These are phyloP conservation scores for Neobulgaria alba DNA, from an alignment of 2,329 filamentous ascomycete species.

Conservation along the genomic window DNA sequence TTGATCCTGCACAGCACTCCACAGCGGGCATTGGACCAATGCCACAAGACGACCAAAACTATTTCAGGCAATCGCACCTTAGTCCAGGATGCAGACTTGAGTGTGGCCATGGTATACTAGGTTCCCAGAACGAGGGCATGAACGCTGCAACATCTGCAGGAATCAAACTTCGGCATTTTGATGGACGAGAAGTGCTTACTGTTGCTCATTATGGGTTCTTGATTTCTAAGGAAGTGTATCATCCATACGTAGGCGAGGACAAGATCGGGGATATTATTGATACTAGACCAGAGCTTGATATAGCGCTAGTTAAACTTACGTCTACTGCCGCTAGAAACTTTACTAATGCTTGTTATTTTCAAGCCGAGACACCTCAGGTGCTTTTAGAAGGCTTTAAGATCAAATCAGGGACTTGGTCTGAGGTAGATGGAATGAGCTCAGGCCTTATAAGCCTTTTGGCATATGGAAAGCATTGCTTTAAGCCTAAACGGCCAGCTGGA, in stretches of 20 bases:
- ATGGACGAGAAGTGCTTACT: slow-evolving; percentile 12
- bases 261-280: slow-evolving; percentile 13
- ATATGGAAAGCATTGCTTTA: slow-evolving; percentile 8
- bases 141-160: slow-evolving; percentile 13
- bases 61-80: slow-evolving; percentile 11
- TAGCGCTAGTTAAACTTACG: slow-evolving; percentile 14
- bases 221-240: slow-evolving; percentile 13
- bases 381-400: slow-evolving; percentile 11
- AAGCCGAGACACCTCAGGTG: slow-evolving; percentile 10
- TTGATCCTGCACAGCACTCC: slow-evolving; percentile 9
- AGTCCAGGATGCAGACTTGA: slow-evolving; percentile 13
- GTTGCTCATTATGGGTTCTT: slow-evolving; percentile 9
- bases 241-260: slow-evolving; percentile 11
- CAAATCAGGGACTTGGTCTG: slow-evolving; percentile 10
- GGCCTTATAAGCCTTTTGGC: slow-evolving; percentile 11
- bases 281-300: slow-evolving; percentile 12
- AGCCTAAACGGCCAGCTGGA: slow-evolving; percentile 11
- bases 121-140: slow-evolving; percentile 7
- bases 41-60: slow-evolving; percentile 13
- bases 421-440: slow-evolving; percentile 15
- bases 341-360: slow-evolving; percentile 12
- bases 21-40: slow-evolving; percentile 7
- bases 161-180: slow-evolving; percentile 9
- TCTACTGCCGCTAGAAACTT: slow-evolving; percentile 10
- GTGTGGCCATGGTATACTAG: slow-evolving; percentile 9